phyloP scores from a whole-genome alignment of 176 grass and related monocot species.

The Tillandsia fasciculata region DNA sequence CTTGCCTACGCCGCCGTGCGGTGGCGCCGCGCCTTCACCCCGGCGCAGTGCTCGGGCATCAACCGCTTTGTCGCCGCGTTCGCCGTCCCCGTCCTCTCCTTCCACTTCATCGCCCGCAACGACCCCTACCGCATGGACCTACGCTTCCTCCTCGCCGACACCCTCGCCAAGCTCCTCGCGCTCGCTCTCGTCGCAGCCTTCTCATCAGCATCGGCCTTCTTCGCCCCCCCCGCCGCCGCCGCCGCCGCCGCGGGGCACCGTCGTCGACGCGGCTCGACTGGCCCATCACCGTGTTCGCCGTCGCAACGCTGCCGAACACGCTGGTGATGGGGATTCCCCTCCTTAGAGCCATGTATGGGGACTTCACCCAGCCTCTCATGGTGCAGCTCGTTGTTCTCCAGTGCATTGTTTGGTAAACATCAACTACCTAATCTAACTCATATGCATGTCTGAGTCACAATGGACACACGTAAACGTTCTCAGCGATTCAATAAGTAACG shows the following conservation, averaged over 20 bases:
- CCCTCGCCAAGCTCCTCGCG: conserved; percentile 20
- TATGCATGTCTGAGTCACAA: too few species aligned
- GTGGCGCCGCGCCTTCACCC: conserved; percentile 27
- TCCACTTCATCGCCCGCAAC: conserved; percentile 42
- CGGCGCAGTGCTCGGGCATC: conserved; percentile 34
- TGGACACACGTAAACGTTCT: too few species aligned
- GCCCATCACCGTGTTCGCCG: conserved; percentile 34
- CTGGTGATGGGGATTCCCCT: conserved; percentile 25
- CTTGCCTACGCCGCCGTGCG: conserved; percentile 21
- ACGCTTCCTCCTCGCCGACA: conserved; percentile 34
- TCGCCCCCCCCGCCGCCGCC: background rate
- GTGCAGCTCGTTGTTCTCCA: conserved; percentile 1
- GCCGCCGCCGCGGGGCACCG: background rate
- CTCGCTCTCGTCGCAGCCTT: conserved; percentile 2
- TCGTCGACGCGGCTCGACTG: conserved; percentile 19
- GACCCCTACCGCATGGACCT: conserved; percentile 28
- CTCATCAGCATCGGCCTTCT: background rate
- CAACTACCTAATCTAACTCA: background rate
- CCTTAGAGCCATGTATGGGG: background rate
- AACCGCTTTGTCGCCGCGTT: conserved; percentile 36
- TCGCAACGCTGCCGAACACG: conserved; percentile 28
- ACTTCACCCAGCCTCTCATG: background rate
- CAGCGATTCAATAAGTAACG: too few species aligned
- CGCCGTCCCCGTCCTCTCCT: conserved; percentile 37
- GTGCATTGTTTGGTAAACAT: conserved; percentile 11